These are phyloP conservation scores for Stagonosporopsis rhizophila DNA, from an alignment of 2,329 filamentous ascomycete species.

Conservation along the genomic window DNA sequence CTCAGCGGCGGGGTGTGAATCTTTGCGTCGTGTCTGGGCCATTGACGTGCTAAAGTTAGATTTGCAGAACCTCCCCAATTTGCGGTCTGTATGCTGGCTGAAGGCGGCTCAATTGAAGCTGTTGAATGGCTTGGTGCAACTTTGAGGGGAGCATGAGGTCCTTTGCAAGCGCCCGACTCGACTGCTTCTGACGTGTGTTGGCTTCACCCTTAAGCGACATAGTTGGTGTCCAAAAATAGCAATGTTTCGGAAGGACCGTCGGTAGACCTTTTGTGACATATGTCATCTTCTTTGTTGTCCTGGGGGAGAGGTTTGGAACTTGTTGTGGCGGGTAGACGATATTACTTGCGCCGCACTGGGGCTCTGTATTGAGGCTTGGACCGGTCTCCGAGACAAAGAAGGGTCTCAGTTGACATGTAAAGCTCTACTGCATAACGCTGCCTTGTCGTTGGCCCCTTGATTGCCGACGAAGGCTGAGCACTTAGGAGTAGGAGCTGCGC, in stretches of 20 bases:
- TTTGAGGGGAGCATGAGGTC: not conserved
- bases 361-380: not conserved
- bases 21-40: no score
- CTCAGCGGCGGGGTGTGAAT: not conserved
- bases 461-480: not conserved
- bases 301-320: not conserved
- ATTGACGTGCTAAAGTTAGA: not conserved
- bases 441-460: not conserved
- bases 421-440: not conserved
- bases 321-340: not conserved
- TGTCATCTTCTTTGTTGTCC: not conserved
- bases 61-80: not conserved
- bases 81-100: not conserved
- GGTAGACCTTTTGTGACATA: not conserved
- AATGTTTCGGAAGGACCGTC: not conserved
- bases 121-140: not conserved
- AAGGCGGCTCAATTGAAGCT: not conserved
- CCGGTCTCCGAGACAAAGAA: not conserved
- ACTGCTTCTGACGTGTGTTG: not conserved
- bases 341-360: not conserved
- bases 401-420: not conserved
- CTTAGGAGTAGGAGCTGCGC: not conserved
- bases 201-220: not conserved
- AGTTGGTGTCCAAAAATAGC: not conserved
- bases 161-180: not conserved